These are phyloP conservation scores for Alternaria viburni DNA, from an alignment of 2,329 filamentous ascomycete genomes.

Conservation along the genomic window DNA sequence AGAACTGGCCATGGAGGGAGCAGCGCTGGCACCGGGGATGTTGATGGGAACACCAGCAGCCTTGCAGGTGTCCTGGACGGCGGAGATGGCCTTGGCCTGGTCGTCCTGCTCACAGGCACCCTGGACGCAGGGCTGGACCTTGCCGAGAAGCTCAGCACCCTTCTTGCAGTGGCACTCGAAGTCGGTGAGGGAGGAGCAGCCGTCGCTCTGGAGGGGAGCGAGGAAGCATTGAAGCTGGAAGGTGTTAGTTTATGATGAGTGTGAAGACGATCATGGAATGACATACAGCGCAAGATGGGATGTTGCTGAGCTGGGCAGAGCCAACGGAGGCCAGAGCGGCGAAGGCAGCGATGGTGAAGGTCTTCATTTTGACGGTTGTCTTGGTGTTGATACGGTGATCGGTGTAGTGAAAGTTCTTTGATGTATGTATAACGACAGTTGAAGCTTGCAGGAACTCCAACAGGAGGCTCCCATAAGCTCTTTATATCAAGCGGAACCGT, in stretches of 20 bases:
- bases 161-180: conserved; percentile 50
- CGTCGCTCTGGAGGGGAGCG: conserved; percentile 49
- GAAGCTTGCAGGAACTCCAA: conserved; percentile 9
- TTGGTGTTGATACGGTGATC: conserved; percentile 11
- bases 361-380: conserved; percentile 45
- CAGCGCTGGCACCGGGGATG: conserved; percentile 27
- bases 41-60: conserved; percentile 39
- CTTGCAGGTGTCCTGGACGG: conserved; percentile 41
- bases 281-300: conserved; percentile 57
- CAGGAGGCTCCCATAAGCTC: conserved; percentile 10
- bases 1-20: conserved; percentile 10
- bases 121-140: conserved; percentile 57
- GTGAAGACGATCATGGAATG: background rate
- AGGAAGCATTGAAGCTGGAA: conserved; percentile 57
- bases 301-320: conserved; percentile 53
- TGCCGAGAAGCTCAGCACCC: conserved; percentile 47
- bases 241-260: conserved; percentile 22
- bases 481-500: conserved; percentile 25
- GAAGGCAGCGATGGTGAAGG: conserved; percentile 45
- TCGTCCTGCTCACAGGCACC: conserved; percentile 49
- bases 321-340: conserved; percentile 54
- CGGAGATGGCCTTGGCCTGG: conserved; percentile 40
- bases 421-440: conserved; percentile 19
- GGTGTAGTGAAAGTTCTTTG: conserved; percentile 20
- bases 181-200: conserved; percentile 55